Evolutionary conservation across 371 early-diverging fungal species (phyloP), one percentile per base, ranked within the genome.

Genomic region (Dichotomocladium elegans): DNA sequence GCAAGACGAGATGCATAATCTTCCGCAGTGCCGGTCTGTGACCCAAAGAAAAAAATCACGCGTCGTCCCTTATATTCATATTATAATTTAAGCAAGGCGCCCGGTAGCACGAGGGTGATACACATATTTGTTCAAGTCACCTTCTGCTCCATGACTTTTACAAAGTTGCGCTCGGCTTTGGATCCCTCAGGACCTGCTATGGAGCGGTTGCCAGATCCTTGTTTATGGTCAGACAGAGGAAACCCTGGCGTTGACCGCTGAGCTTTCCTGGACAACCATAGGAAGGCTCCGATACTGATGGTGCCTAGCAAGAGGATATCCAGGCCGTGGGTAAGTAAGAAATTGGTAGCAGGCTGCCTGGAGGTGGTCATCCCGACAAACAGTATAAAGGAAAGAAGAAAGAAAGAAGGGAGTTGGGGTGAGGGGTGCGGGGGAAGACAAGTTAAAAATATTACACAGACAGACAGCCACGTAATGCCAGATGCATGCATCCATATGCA

Each of bases 11-110:
- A 74, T 58, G 97, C 96, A 61, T 89, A 90, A 58, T 96, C 99
- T 70, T 98, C 95, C 19, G 97, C 99, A 19, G 94, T 95, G 51
- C 98, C 98, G 24, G 96, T 95, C 75, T 97, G 98, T 21, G 95
- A 95, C 40, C 95, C 96, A 61, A 90, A 97, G 64, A 95, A 92
- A 45, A 90, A 69, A 43, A 91, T 82, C 14, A 85, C 82, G 60
- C 77, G 74, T 55, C 86, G 84, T 56, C 78, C 83, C 83, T 83
- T 50, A 47, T 33, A 17, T 19, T 10, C 14, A 37, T 7, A 22
- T 28, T n/a, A n/a, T n/a, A n/a, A n/a, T n/a, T 9, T 12, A 48
- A 34, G 12, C n/a, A n/a, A n/a, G n/a, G 30, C 15, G 25, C 6
- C 22, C 41, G 22, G 41, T 22, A 41, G 17, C 19, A 41, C 41